Conservation (phyloP, 1,284 basidiomycete species). For the Wallemia ichthyophaga region DNA sequence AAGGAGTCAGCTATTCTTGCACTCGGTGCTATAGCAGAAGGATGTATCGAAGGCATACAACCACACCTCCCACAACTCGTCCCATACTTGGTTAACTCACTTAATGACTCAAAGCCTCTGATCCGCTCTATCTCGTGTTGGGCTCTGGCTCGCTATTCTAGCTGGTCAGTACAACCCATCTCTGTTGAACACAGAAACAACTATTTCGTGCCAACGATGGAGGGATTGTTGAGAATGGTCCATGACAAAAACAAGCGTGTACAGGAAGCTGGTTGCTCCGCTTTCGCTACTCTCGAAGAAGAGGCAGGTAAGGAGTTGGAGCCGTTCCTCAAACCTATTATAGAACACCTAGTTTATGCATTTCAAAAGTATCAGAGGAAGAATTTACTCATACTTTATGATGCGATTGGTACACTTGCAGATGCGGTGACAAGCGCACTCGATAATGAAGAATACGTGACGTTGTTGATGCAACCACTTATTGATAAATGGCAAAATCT, state of each 20-base stretch:
- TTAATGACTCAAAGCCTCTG: slow-evolving; percentile 82
- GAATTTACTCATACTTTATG: slow-evolving; percentile 93
- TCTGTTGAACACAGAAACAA: slow-evolving; percentile 57
- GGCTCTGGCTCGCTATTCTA: slow-evolving; percentile 94
- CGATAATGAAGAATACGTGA: slow-evolving; percentile 57
- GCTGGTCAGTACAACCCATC: slow-evolving; percentile 52
- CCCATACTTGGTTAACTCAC: slow-evolving; percentile 64
- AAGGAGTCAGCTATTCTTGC: slow-evolving; percentile 88
- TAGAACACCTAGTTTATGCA: slow-evolving; percentile 78
- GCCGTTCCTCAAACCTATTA: slow-evolving; percentile 78
- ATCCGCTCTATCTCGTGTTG: slow-evolving; percentile 97
- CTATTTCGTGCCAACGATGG: slow-evolving; percentile 89
- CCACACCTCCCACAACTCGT: slow-evolving; percentile 75
- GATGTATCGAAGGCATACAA: slow-evolving; percentile 83
- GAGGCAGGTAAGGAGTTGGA: slow-evolving; percentile 70
- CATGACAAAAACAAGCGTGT: slow-evolving; percentile 97
- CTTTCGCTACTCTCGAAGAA: slow-evolving; percentile 94
- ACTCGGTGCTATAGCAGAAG: slow-evolving; percentile 91
- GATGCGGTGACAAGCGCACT: slow-evolving; percentile 77
- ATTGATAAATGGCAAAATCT: slow-evolving; percentile 67
- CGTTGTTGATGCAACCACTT: slow-evolving; percentile 86
- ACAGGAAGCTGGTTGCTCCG: slow-evolving; percentile 94
- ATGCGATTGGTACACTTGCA: slow-evolving; percentile 87
- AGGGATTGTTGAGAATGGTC: slow-evolving; percentile 90
- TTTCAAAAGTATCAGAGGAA: slow-evolving; percentile 98